A percentile compares a stretch with the other conserved stretches of the same genome.
Conservation (phyloP, 2,329 filamentous ascomycete species). For the Penicillium sumatraense region DNA sequence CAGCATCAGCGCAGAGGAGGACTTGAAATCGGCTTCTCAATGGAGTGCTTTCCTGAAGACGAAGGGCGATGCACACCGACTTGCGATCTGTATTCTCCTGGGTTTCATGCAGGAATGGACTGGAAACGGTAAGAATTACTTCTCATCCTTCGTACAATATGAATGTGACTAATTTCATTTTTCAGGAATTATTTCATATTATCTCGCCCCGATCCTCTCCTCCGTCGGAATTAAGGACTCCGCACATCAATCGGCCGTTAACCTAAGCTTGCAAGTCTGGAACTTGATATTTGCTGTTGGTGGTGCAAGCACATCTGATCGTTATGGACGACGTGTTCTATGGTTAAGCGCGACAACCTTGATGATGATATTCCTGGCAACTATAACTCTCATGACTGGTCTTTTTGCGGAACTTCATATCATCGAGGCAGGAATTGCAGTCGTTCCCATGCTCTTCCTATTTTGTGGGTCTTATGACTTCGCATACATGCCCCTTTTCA, state of each 20-base stretch:
- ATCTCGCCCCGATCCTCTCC: constrained; percentile 42
- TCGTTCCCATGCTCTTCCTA: constrained; percentile 42
- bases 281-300: constrained; percentile 27
- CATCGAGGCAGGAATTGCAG: constrained; percentile 31
- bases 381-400: constrained; percentile 27
- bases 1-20: constrained; percentile 23
- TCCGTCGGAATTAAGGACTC: constrained; percentile 36
- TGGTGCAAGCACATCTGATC: constrained; percentile 25
- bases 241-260: constrained; percentile 32
- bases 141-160: background rate
- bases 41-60: constrained; percentile 25
- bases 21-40: constrained; percentile 15
- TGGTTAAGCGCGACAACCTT: constrained; percentile 25
- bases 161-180: no score
- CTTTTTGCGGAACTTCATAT: constrained; percentile 28
- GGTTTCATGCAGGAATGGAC: constrained; percentile 34
- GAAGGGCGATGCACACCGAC: constrained; percentile 23
- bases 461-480: constrained; percentile 37
- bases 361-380: constrained; percentile 29
- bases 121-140: constrained; percentile 30
- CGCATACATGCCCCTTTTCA: constrained; percentile 32
- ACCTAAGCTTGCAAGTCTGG: constrained; percentile 27
- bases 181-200: constrained; percentile 36
- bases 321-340: constrained; percentile 27
- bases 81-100: constrained; percentile 25